Percentiles rank a stretch among this genome's conserved stretches.
Evolutionary conservation across 441 rosid species (phyloP).

Genomic region (Melastoma candidum): DNA sequence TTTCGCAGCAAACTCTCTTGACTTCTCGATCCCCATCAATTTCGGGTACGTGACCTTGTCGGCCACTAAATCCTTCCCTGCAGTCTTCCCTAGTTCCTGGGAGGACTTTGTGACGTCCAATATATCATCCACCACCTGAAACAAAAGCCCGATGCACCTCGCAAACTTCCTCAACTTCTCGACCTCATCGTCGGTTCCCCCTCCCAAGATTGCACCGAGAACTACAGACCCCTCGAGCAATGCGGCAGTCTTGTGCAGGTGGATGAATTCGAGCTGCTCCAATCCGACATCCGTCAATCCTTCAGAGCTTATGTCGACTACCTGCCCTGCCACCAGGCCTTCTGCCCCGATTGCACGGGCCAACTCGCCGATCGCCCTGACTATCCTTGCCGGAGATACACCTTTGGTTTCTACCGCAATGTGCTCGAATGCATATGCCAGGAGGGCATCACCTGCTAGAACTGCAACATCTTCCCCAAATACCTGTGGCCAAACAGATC

Average conservation of each 20-base stretch:
- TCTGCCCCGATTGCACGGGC: conserved; percentile 59
- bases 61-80: conserved; percentile 18
- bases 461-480: conserved; percentile 75
- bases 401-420: conserved; percentile 40
- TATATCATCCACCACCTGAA: conserved; percentile 43
- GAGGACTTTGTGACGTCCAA: conserved; percentile 16
- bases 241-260: conserved; percentile 78
- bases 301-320: conserved; percentile 64
- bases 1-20: conserved; percentile 56
- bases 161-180: conserved; percentile 70
- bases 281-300: conserved; percentile 45
- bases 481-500: conserved; percentile 9
- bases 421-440: conserved; percentile 72
- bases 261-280: conserved; percentile 70
- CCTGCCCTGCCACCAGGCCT: conserved; percentile 87
- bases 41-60: conserved; percentile 51
- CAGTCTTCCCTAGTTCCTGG: conserved; percentile 17
- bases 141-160: conserved; percentile 54
- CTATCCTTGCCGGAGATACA: conserved; percentile 37
- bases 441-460: conserved; percentile 80
- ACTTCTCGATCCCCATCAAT: conserved; percentile 72
- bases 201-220: conserved; percentile 71
- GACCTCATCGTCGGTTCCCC: conserved; percentile 60
- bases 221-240: conserved; percentile 77
- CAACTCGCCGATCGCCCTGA: conserved; percentile 55